Conservation (phyloP, 768 basidiomycete species). For the Hydnomerulius pinastri region DNA sequence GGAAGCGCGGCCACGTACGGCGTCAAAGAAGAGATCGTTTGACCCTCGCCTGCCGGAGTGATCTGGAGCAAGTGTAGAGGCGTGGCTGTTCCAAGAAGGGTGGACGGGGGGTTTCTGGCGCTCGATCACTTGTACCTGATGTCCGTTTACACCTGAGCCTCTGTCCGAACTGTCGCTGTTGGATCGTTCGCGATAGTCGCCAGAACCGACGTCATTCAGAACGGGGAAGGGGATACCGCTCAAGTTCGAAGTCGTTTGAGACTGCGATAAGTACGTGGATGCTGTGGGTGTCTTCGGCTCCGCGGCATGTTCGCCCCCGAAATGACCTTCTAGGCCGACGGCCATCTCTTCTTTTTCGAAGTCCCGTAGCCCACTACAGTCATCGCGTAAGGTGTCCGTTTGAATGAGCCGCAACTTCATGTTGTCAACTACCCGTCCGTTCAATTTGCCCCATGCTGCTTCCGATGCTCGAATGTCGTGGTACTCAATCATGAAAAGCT, state of each 20-base stretch:
- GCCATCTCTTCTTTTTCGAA: constrained; percentile 29
- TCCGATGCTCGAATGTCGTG: constrained; percentile 64
- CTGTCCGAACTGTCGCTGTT: constrained; percentile 11
- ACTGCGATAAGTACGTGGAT: constrained; percentile 35
- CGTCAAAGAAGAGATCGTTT: constrained; percentile 43
- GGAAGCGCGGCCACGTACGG: constrained; percentile 27
- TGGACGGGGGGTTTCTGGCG: constrained; percentile 19
- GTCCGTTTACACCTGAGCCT: constrained; percentile 8
- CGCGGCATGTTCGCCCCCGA: constrained; percentile 34
- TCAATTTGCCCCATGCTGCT: constrained; percentile 49
- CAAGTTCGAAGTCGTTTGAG: constrained; percentile 26
- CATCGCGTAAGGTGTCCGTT: constrained; percentile 30
- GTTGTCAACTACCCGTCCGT: constrained; percentile 52
- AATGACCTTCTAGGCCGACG: constrained; percentile 26
- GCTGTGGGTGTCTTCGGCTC: constrained; percentile 39
- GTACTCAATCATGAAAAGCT: constrained; percentile 64
- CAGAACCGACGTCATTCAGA: constrained; percentile 23
- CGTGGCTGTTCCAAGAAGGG: constrained; percentile 17
- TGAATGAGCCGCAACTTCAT: constrained; percentile 49
- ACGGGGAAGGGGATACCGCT: constrained; percentile 24
- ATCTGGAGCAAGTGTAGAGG: constrained; percentile 14
- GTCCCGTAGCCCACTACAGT: constrained; percentile 20
- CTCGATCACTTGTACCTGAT: constrained; percentile 16
- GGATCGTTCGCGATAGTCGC: constrained; percentile 22
- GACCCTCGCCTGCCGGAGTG: constrained; percentile 35